phyloP scores from a whole-genome alignment of 73 alveolate genomes.

The Symbiodinium pilosum region DNA sequence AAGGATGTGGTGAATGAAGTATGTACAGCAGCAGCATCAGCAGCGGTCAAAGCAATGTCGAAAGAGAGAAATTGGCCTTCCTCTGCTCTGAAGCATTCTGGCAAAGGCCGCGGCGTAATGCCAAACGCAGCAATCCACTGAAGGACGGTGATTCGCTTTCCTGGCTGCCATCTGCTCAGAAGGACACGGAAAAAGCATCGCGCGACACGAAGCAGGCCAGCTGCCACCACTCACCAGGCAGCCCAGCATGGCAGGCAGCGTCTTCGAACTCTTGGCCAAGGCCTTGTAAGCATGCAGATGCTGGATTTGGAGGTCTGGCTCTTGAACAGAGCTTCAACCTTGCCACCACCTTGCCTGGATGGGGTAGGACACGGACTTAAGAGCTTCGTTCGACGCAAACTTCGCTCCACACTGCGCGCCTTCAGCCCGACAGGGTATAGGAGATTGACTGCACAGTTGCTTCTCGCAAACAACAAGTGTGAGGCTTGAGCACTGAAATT shows the following conservation, averaged over 20 bases:
- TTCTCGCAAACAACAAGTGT: no score
- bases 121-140: constrained; percentile 91
- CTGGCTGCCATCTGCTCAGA: constrained; percentile 2
- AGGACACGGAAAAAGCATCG: not conserved
- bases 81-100: not conserved
- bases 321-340: not conserved
- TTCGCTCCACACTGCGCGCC: constrained; percentile 94
- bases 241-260: constrained; percentile 88
- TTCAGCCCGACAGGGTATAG: not conserved
- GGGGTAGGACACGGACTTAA: constrained; percentile 87
- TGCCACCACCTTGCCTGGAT: constrained; percentile 30
- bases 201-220: not conserved
- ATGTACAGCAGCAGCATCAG: no score
- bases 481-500: no score
- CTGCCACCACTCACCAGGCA: constrained; percentile 64
- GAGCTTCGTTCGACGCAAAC: constrained; percentile 81
- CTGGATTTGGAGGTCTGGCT: not conserved
- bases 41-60: no score
- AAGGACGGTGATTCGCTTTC: constrained; percentile 52
- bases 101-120: constrained; percentile 32
- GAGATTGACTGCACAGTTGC: no score
- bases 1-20: no score
- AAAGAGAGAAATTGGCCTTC: no score
- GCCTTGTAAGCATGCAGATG: constrained; percentile 13
- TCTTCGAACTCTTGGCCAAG: constrained; percentile 83